Conservation (phyloP, 306 rosid genomes). For the Begonia fuchsioides region DNA sequence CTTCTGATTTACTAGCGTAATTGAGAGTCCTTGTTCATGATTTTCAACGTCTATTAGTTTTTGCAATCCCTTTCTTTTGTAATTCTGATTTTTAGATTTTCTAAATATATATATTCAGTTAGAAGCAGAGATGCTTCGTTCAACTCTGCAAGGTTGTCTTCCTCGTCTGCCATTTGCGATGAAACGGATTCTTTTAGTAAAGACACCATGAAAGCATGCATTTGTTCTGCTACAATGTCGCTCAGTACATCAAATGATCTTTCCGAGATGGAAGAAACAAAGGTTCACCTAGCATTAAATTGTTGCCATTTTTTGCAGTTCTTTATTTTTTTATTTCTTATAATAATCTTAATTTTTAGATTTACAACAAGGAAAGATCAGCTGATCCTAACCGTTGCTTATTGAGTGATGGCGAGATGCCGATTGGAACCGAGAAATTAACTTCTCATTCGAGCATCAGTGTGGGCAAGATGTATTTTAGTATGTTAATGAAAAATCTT, state of each 20-base stretch:
- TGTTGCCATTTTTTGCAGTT: background rate
- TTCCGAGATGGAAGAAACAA: slow-evolving; percentile 32
- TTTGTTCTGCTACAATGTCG: slow-evolving; percentile 29
- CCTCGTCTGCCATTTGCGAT: slow-evolving; percentile 34
- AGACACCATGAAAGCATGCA: slow-evolving; percentile 35
- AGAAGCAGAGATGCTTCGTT: slow-evolving; percentile 48
- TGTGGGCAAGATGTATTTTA: slow-evolving; percentile 28
- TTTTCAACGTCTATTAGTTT: background rate
- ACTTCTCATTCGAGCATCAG: slow-evolving; percentile 11
- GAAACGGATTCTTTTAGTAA: slow-evolving; percentile 37
- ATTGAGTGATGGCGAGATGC: slow-evolving; percentile 15
- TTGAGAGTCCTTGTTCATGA: too few species aligned
- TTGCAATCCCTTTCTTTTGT: background rate
- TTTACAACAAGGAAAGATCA: slow-evolving; percentile 23
- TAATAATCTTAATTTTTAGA: slow-evolving; percentile 22
- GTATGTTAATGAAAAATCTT: slow-evolving; percentile 60
- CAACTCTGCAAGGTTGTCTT: slow-evolving; percentile 37
- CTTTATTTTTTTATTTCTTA: slow-evolving; percentile 11
- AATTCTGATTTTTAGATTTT: background rate
- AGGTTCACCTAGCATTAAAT: slow-evolving; percentile 18
- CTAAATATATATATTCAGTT: slow-evolving; percentile 17
- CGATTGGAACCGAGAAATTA: slow-evolving; percentile 18
- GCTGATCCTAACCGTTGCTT: slow-evolving; percentile 13
- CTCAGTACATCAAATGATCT: slow-evolving; percentile 25
- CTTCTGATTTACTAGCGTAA: too few species aligned